Evolutionary conservation across 192 early-diverging fungal genomes (phyloP).

Genomic region (Backusella morwellensis): DNA sequence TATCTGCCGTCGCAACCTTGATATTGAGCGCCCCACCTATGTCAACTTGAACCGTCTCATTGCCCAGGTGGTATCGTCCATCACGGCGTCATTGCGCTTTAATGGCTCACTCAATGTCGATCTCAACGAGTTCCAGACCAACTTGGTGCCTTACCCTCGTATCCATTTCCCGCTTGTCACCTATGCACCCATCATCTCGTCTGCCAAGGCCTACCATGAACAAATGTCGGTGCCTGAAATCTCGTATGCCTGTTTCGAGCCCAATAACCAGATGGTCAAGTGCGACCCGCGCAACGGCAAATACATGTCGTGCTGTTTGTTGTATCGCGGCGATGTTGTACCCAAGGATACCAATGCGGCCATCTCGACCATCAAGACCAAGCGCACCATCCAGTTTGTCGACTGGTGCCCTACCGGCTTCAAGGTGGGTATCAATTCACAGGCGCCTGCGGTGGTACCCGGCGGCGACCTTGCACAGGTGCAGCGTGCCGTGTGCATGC

Average conservation of each 20-base stretch:
- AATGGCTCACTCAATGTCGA: conserved; percentile 98
- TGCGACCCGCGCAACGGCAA: conserved; percentile 96
- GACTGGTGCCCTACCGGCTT: conserved; percentile 99
- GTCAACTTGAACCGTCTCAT: conserved; percentile 97
- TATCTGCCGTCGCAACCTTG: conserved; percentile 97
- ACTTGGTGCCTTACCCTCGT: conserved; percentile 98
- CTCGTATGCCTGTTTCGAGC: conserved; percentile 95
- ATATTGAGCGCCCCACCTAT: conserved; percentile 96
- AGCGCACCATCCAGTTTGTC: conserved; percentile 96
- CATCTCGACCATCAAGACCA: conserved; percentile 90
- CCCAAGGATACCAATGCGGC: conserved; percentile 95
- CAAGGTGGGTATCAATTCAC: conserved; percentile 98
- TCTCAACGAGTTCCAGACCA: conserved; percentile 99
- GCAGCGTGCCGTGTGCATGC: conserved; percentile 92
- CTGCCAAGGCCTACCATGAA: conserved; percentile 96
- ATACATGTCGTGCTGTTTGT: conserved; percentile 99
- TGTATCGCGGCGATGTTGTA: conserved; percentile 98
- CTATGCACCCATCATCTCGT: conserved; percentile 93
- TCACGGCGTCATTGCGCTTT: conserved; percentile 98
- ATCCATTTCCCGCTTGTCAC: conserved; percentile 99
- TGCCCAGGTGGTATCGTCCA: conserved; percentile 98
- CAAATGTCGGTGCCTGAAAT: conserved; percentile 93
- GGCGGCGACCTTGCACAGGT: conserved; percentile 95
- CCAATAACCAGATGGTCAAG: conserved; percentile 99
- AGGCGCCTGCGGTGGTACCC: conserved; percentile 86